Evolutionary conservation across 352 stramenopile genomes (phyloP), one percentile per base, ranked within the genome.

Genomic region (Phytopythium cucurbitacearum): DNA sequence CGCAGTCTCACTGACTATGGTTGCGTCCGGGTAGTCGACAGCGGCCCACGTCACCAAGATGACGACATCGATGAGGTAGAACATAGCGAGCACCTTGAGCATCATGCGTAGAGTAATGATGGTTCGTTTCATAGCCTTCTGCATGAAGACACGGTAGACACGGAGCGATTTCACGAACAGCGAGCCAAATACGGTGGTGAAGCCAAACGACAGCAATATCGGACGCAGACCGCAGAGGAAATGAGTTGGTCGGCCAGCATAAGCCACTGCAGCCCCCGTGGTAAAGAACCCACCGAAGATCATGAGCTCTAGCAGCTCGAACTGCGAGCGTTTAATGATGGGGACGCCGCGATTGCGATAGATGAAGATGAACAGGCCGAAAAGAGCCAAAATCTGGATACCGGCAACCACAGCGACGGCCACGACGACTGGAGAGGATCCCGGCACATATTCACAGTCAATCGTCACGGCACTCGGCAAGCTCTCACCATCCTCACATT

Each of bases 101-200:
- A 75, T 76, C n/a, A 44, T 62, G 7, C 56, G 46, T 3, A 68
- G 15, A 16, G 69, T 72, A 15, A 85, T 51, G 11, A 51, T 70
- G 34, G 71, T 56, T 6, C 69, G 57, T 45, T 82, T 87, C 60
- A 85, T 65, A 5, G 66, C 52, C 3, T 59, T 65, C 10, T 43
- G 41, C 54, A 80, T 57, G 60, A 87, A 85, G 3, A 87, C 62
- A 5, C 73, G 67, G 53, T 87, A 87, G 0, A 87, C 76, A 0
- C 76, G 69, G 7, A 84, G 47, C 0, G 68, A 82, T 40, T 85
- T 85, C 5, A 78, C 65, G 11, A 80, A 37, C 4, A 85, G 51
- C 11, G 73, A 40, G 5, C 68, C 69, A 40, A 82, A 85, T 4
- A 76, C 67, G 11, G 67, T 62, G 3, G 73, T 78, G 56, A 80